Evolutionary conservation across 208 protist species (phyloP).

Genomic region (Leptomonas seymouri): DNA sequence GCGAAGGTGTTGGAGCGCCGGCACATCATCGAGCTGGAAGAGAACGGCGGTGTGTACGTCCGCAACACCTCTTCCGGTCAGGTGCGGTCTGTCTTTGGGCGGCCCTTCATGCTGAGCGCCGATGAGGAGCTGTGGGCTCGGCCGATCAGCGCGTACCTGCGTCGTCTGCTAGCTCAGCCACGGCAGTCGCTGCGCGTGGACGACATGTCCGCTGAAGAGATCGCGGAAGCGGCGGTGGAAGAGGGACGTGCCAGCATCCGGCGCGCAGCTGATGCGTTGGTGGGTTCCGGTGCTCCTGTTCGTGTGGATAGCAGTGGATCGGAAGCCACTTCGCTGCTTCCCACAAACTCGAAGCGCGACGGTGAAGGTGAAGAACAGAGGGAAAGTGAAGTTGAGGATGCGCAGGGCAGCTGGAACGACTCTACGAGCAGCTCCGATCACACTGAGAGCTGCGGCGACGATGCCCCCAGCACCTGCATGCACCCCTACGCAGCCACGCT

Average conservation of each 20-base stretch:
- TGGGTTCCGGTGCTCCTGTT: neutral
- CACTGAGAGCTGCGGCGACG: neutral
- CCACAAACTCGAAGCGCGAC: too few species aligned
- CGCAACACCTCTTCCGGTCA: conserved; percentile 88
- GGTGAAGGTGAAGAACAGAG: neutral
- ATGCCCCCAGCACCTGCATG: too few species aligned
- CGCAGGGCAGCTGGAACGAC: too few species aligned
- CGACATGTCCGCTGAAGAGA: conserved; percentile 30
- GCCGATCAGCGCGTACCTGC: conserved; percentile 51
- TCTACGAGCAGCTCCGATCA: neutral
- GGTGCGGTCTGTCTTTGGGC: conserved; percentile 54
- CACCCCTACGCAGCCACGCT: conserved; percentile 14
- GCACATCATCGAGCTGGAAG: conserved; percentile 85
- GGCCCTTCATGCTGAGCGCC: conserved; percentile 60
- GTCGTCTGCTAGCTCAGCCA: conserved; percentile 48
- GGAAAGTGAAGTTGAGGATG: neutral
- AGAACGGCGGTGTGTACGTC: conserved; percentile 97
- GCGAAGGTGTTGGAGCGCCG: conserved; percentile 93
- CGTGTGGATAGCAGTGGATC: too few species aligned
- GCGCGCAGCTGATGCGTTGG: conserved; percentile 8
- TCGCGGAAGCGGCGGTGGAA: conserved; percentile 23
- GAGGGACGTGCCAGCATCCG: conserved; percentile 9
- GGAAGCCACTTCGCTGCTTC: too few species aligned
- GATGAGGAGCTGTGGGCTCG: conserved; percentile 89
- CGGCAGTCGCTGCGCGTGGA: conserved; percentile 45